Conservation (phyloP, 2,329 filamentous ascomycete genomes). For the Colletotrichum caudatum region DNA sequence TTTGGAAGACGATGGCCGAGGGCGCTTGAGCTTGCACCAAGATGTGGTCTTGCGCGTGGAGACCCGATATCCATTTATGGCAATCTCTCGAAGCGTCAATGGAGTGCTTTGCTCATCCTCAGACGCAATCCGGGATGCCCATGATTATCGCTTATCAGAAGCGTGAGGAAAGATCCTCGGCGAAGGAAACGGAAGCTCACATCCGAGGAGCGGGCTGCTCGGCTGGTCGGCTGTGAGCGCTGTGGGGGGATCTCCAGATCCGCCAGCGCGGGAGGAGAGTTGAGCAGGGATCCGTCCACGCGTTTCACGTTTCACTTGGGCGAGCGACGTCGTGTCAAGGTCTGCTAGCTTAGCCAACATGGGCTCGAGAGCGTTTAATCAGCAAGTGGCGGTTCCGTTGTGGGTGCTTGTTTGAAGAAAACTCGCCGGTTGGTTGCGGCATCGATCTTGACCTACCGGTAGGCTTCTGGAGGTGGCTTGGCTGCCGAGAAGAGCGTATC, state of each 20-base stretch:
- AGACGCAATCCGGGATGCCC: background rate
- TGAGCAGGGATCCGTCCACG: constrained; percentile 39
- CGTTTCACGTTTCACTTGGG: constrained; percentile 41
- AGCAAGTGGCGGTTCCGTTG: constrained; percentile 30
- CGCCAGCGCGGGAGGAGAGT: constrained; percentile 21
- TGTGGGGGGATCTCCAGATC: constrained; percentile 31
- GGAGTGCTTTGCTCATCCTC: background rate
- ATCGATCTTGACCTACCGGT: background rate
- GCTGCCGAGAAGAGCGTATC: constrained; percentile 10
- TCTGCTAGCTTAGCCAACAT: constrained; percentile 8
- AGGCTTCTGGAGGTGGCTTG: constrained; percentile 19
- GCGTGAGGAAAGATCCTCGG: background rate
- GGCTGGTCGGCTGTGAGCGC: background rate
- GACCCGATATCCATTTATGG: background rate
- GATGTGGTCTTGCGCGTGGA: background rate
- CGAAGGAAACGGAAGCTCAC: background rate
- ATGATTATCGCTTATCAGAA: background rate
- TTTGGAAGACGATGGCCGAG: constrained; percentile 3
- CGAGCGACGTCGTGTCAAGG: constrained; percentile 35
- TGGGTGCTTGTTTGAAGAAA: constrained; percentile 25
- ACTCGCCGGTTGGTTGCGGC: background rate
- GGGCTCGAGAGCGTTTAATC: constrained; percentile 18
- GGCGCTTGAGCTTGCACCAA: constrained; percentile 17
- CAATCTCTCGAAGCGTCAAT: background rate
- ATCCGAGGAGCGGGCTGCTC: constrained; percentile 5